phyloP scores from a whole-genome alignment of 768 basidiomycete genomes.

The Mycena polygramma region DNA sequence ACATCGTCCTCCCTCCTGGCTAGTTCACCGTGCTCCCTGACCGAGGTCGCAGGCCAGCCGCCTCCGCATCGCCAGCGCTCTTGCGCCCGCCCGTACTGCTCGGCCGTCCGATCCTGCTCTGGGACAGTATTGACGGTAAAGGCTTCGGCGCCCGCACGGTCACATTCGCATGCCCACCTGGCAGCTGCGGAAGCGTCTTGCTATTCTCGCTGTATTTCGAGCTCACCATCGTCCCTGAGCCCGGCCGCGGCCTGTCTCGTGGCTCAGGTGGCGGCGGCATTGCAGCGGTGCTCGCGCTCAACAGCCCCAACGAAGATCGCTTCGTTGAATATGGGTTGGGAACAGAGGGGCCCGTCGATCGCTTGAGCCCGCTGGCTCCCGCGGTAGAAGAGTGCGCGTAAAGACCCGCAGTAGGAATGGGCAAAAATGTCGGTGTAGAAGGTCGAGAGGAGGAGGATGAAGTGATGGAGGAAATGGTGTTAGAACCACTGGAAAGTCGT shows the following conservation, averaged over 20 bases:
- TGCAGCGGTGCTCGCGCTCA: slow-evolving; percentile 54
- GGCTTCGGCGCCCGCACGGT: slow-evolving; percentile 61
- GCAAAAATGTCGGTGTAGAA: slow-evolving; percentile 81
- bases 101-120: slow-evolving; percentile 58
- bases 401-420: slow-evolving; percentile 69
- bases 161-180: slow-evolving; percentile 57
- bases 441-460: slow-evolving; percentile 76
- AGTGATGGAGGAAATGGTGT: slow-evolving; percentile 67
- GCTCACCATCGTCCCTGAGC: slow-evolving; percentile 46
- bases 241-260: slow-evolving; percentile 44
- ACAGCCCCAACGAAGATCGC: slow-evolving; percentile 67
- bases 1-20: slow-evolving; percentile 19
- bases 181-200: slow-evolving; percentile 59
- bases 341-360: slow-evolving; percentile 67
- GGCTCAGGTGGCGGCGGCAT: slow-evolving; percentile 45
- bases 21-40: slow-evolving; percentile 42
- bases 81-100: slow-evolving; percentile 51
- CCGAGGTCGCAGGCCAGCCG: slow-evolving; percentile 47
- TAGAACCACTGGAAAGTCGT: slow-evolving; percentile 76
- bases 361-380: slow-evolving; percentile 65
- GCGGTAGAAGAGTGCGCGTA: slow-evolving; percentile 57
- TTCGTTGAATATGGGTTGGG: slow-evolving; percentile 56
- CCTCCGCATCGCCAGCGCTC: slow-evolving; percentile 45
- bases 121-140: slow-evolving; percentile 51
- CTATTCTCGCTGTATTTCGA: slow-evolving; percentile 47